phyloP scores from a whole-genome alignment of 371 early-diverging fungal species.

The Choanephora cucurbitarum region DNA sequence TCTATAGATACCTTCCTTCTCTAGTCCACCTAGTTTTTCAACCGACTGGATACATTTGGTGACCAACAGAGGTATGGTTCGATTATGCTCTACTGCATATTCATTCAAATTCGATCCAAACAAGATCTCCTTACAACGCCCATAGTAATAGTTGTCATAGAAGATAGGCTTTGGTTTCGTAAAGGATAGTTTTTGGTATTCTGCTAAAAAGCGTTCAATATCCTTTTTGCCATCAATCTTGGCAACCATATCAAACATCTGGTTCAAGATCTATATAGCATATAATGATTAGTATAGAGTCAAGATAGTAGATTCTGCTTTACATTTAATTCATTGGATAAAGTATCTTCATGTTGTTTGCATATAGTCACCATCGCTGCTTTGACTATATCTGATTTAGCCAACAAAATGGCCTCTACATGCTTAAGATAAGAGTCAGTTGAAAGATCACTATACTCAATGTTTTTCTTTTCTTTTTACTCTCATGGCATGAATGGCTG shows the following conservation, averaged over 20 bases:
- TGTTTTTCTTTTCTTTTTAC: conserved; percentile 32
- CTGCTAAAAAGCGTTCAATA: conserved; percentile 32
- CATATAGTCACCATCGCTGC: conserved; percentile 42
- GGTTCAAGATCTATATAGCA: conserved; percentile 28
- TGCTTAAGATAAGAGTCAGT: conserved; percentile 27
- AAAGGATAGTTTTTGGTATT: conserved; percentile 45
- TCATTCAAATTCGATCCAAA: conserved; percentile 53
- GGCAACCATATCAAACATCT: conserved; percentile 25
- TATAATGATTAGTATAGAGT: no score
- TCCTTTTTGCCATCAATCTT: conserved; percentile 35
- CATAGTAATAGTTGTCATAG: conserved; percentile 54
- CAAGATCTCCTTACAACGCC: conserved; percentile 48
- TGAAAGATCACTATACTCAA: not conserved
- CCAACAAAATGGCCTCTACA: conserved; percentile 50
- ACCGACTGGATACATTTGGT: conserved; percentile 51
- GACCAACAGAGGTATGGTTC: conserved; percentile 52
- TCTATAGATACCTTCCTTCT: conserved; percentile 64
- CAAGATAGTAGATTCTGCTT: no score
- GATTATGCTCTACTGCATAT: conserved; percentile 34
- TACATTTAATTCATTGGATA: conserved; percentile 35
- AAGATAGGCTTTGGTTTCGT: conserved; percentile 44
- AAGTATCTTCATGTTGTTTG: conserved; percentile 37
- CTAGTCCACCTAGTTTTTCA: conserved; percentile 53
- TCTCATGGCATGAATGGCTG: conserved; percentile 42
- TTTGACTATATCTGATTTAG: conserved; percentile 38